Percentiles rank a stretch among this genome's conserved stretches.
Evolutionary conservation across 1,139 yeast species (phyloP).

Genomic region (Protomyces inouyei): DNA sequence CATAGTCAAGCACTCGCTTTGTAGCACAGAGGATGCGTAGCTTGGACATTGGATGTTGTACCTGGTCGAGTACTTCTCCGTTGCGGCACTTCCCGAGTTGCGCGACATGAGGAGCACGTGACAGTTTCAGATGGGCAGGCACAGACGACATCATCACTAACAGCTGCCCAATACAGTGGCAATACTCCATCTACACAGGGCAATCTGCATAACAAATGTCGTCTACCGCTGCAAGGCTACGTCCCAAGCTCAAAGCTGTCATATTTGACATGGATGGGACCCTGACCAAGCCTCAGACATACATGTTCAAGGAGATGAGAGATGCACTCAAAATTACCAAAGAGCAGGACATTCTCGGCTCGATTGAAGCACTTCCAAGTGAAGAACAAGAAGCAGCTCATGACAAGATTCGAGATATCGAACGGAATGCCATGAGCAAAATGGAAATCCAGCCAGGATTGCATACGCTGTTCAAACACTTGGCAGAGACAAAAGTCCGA

Average conservation of each 20-base stretch:
- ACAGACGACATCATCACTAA: background rate
- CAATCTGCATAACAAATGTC: background rate
- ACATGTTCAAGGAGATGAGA: slow-evolving; percentile 46
- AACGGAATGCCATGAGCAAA: slow-evolving; percentile 53
- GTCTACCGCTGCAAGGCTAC: background rate
- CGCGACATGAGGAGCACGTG: too few species aligned
- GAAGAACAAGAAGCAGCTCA: slow-evolving; percentile 46
- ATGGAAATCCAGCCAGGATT: slow-evolving; percentile 52
- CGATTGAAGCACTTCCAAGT: slow-evolving; percentile 43
- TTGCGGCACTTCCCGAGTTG: too few species aligned
- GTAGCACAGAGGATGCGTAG: slow-evolving; percentile 63
- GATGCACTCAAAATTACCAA: slow-evolving; percentile 50
- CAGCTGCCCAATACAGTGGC: background rate
- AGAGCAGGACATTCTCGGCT: slow-evolving; percentile 49
- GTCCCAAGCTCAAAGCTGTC: slow-evolving; percentile 43
- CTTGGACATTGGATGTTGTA: slow-evolving; percentile 8
- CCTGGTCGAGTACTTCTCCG: too few species aligned
- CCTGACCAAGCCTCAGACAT: slow-evolving; percentile 52
- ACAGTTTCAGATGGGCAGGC: background rate
- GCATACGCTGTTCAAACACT: slow-evolving; percentile 39
- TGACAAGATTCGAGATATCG: slow-evolving; percentile 48
- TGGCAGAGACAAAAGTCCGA: slow-evolving; percentile 41
- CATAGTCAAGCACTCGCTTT: slow-evolving; percentile 89
- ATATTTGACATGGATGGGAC: slow-evolving; percentile 72
- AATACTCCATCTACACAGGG: background rate